These are phyloP conservation scores for Cercospora zeina DNA, from an alignment of 2,329 filamentous ascomycete species.

Conservation along the genomic window DNA sequence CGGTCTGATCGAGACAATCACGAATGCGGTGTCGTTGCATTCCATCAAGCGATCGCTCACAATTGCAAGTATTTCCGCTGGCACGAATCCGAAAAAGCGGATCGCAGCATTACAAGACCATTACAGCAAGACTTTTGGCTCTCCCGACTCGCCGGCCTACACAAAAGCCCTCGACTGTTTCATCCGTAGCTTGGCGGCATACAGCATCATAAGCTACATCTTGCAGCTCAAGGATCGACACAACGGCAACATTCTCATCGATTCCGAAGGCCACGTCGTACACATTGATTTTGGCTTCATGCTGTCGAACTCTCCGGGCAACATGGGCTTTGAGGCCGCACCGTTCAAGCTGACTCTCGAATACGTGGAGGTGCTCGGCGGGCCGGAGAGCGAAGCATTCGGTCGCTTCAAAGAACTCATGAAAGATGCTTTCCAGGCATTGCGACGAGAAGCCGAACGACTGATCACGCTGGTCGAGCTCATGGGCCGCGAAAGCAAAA, in stretches of 20 bases:
- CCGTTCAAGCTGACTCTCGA: slow-evolving; percentile 85
- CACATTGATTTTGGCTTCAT: slow-evolving; percentile 92
- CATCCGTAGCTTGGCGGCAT: slow-evolving; percentile 77
- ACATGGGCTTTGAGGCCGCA: slow-evolving; percentile 81
- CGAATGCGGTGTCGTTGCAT: slow-evolving; percentile 83
- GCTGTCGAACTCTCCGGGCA: slow-evolving; percentile 81
- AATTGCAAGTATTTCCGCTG: slow-evolving; percentile 69
- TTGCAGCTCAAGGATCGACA: slow-evolving; percentile 83
- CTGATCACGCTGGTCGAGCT: slow-evolving; percentile 79
- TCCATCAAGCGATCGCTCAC: slow-evolving; percentile 81
- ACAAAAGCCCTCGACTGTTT: slow-evolving; percentile 74
- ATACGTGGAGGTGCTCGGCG: slow-evolving; percentile 80
- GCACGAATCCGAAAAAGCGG: slow-evolving; percentile 70
- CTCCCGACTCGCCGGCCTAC: slow-evolving; percentile 67
- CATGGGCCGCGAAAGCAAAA: slow-evolving; percentile 80
- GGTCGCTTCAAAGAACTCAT: slow-evolving; percentile 75
- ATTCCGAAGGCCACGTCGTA: slow-evolving; percentile 81
- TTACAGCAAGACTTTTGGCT: slow-evolving; percentile 75
- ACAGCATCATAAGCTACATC: slow-evolving; percentile 81
- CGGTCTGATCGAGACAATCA: slow-evolving; percentile 83
- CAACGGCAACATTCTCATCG: slow-evolving; percentile 83
- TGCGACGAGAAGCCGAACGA: slow-evolving; percentile 75
- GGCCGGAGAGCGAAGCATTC: slow-evolving; percentile 67
- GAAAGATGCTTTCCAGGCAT: slow-evolving; percentile 80
- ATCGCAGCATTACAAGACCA: slow-evolving; percentile 81